Evolutionary conservation across 2,329 filamentous ascomycete genomes (phyloP).

Genomic region (Shiraia bambusicola): DNA sequence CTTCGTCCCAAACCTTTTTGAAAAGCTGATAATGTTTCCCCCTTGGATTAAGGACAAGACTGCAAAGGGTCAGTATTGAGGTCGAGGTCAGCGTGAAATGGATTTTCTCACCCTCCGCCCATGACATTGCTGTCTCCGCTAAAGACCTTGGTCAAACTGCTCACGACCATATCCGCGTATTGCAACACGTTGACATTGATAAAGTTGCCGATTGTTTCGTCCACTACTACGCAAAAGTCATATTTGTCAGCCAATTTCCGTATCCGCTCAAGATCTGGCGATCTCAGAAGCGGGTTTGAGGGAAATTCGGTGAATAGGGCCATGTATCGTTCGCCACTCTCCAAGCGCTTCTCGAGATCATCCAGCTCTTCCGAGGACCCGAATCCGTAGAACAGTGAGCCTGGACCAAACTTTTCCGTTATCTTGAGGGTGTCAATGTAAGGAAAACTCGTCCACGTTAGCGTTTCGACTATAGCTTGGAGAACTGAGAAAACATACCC

Average conservation of each 20-base stretch:
- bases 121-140: constrained; percentile 98
- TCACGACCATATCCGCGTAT: constrained; percentile 87
- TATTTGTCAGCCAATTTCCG: constrained; percentile 76
- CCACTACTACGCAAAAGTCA: constrained; percentile 86
- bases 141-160: constrained; percentile 94
- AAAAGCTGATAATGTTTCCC: constrained; percentile 69
- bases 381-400: constrained; percentile 83
- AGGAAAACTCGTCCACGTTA: constrained; percentile 61
- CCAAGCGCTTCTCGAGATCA: constrained; percentile 72
- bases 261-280: constrained; percentile 82
- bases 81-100: background rate
- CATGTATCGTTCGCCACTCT: constrained; percentile 72
- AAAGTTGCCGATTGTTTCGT: constrained; percentile 96
- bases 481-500: constrained; percentile 52
- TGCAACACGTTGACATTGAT: constrained; percentile 92
- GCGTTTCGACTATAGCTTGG: background rate
- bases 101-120: constrained; percentile 67
- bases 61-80: constrained; percentile 22
- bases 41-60: constrained; percentile 64
- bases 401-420: constrained; percentile 88
- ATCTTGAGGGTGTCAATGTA: constrained; percentile 97
- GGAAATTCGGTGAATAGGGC: constrained; percentile 94
- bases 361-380: constrained; percentile 77
- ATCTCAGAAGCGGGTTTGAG: constrained; percentile 82
- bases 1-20: constrained; percentile 63